These are phyloP conservation scores for Blastobotrys arbuscula DNA, from an alignment of 1,139 yeast genomes.

Conservation along the genomic window DNA sequence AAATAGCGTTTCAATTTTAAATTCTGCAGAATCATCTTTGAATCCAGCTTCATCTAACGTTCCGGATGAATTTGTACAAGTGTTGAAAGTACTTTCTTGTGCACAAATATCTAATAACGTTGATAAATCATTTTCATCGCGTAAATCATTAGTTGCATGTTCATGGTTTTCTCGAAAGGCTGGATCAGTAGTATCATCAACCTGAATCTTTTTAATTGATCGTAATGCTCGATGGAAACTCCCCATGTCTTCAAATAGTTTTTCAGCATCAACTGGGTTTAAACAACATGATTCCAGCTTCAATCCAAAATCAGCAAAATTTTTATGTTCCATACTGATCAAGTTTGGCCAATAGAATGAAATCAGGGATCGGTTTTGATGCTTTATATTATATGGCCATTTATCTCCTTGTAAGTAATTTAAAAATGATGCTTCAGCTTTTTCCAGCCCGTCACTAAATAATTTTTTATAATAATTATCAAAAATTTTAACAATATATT, in stretches of 20 bases:
- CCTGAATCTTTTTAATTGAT: not conserved
- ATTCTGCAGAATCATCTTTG: not conserved
- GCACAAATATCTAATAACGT: slow-evolving; percentile 7
- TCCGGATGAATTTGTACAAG: not conserved
- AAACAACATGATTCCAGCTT: slow-evolving; percentile 13
- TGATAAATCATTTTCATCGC: slow-evolving; percentile 3
- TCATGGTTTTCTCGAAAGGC: not conserved
- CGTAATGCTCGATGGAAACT: slow-evolving; percentile 9
- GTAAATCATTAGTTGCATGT: not conserved
- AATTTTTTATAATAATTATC: slow-evolving; percentile 7
- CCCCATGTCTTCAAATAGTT: slow-evolving; percentile 15
- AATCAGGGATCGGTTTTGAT: slow-evolving; percentile 8
- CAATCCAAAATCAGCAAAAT: slow-evolving; percentile 11
- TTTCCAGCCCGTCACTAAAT: not conserved
- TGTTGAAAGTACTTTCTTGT: slow-evolving; percentile 3
- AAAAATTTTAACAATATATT: not conserved
- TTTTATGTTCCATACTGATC: slow-evolving; percentile 8
- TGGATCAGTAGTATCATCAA: slow-evolving; percentile 9
- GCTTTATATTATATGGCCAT: slow-evolving; percentile 11
- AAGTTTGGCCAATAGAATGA: slow-evolving; percentile 15
- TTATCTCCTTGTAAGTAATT: slow-evolving; percentile 7
- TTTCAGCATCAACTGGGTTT: slow-evolving; percentile 12
- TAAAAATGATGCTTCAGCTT: slow-evolving; percentile 3
- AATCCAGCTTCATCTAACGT: too few relatives aligned
- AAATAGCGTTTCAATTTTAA: slow-evolving; percentile 5